Percentiles rank a stretch among this genome's conserved stretches.
Evolutionary conservation across 2,329 filamentous ascomycete genomes (phyloP).

Genomic region (Monosporascus ibericus): DNA sequence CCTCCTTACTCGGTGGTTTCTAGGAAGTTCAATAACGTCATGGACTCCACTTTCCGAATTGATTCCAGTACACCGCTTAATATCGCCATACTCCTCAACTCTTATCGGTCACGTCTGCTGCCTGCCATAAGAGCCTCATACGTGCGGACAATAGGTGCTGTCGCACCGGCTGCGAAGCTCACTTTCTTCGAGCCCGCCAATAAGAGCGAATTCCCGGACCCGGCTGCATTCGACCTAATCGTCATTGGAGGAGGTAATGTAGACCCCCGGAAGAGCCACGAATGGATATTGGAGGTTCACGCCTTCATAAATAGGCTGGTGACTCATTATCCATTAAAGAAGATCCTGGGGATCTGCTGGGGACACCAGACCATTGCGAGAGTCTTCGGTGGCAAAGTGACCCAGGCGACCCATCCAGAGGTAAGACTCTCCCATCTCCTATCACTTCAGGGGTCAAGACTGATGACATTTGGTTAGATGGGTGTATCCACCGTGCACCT

Average conservation of each 20-base stretch:
- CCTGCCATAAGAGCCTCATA: slow-evolving; percentile 30
- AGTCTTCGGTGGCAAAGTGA: slow-evolving; percentile 32
- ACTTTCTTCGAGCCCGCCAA: slow-evolving; percentile 33
- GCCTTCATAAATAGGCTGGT: slow-evolving; percentile 31
- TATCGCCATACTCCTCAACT: slow-evolving; percentile 33
- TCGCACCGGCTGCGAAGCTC: slow-evolving; percentile 22
- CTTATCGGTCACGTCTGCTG: slow-evolving; percentile 30
- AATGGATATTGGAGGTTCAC: slow-evolving; percentile 37
- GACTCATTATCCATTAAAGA: slow-evolving; percentile 23
- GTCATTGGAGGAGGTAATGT: slow-evolving; percentile 36
- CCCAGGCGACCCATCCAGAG: slow-evolving; percentile 31
- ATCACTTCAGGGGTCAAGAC: neutral
- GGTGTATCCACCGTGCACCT: slow-evolving; percentile 30
- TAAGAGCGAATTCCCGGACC: slow-evolving; percentile 29
- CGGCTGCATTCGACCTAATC: slow-evolving; percentile 34
- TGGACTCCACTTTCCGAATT: neutral
- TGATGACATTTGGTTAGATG: slow-evolving; percentile 16
- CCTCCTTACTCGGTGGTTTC: neutral
- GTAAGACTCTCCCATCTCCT: slow-evolving; percentile 15
- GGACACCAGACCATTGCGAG: slow-evolving; percentile 37
- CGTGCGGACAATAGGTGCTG: slow-evolving; percentile 25
- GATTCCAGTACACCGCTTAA: slow-evolving; percentile 11
- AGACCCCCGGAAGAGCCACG: slow-evolving; percentile 31
- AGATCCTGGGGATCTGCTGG: slow-evolving; percentile 40
- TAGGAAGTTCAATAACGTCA: neutral